Conservation (phyloP, 2,329 filamentous ascomycete species). For the Phialocephala subalpina region DNA sequence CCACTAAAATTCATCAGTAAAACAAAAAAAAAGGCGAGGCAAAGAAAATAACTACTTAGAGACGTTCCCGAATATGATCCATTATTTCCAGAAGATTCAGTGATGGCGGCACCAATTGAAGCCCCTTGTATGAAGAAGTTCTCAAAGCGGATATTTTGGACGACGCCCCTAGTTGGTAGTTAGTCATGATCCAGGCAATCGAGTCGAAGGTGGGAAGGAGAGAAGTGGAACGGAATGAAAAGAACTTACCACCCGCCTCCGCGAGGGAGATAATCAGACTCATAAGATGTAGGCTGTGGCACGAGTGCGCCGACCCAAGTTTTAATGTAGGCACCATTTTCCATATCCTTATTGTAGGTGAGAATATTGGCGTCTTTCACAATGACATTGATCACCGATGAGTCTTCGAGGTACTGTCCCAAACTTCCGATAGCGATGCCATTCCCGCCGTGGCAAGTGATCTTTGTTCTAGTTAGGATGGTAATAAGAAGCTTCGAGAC, state of each 20-base stretch:
- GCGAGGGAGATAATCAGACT: slow-evolving; percentile 55
- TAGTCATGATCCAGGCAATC: background rate
- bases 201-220: background rate
- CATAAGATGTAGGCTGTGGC: slow-evolving; percentile 53
- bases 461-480: slow-evolving; percentile 22
- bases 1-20: slow-evolving; percentile 45
- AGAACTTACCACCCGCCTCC: slow-evolving; percentile 56
- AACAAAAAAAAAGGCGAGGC: too few species aligned
- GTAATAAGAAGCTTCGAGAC: background rate
- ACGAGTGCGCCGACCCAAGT: slow-evolving; percentile 61
- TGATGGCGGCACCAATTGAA: slow-evolving; percentile 52
- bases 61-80: slow-evolving; percentile 56
- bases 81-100: slow-evolving; percentile 58
- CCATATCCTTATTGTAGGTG: slow-evolving; percentile 55
- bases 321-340: slow-evolving; percentile 61
- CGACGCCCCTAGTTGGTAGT: slow-evolving; percentile 47
- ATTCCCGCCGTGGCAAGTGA: slow-evolving; percentile 60
- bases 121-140: slow-evolving; percentile 59
- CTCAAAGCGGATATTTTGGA: slow-evolving; percentile 58
- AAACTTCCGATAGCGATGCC: slow-evolving; percentile 63
- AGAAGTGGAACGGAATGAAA: background rate
- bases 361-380: slow-evolving; percentile 56
- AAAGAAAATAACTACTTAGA: slow-evolving; percentile 33
- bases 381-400: slow-evolving; percentile 56
- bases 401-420: slow-evolving; percentile 63